Conservation (phyloP, 2,329 filamentous ascomycete genomes). For the Colletotrichum sp. region DNA sequence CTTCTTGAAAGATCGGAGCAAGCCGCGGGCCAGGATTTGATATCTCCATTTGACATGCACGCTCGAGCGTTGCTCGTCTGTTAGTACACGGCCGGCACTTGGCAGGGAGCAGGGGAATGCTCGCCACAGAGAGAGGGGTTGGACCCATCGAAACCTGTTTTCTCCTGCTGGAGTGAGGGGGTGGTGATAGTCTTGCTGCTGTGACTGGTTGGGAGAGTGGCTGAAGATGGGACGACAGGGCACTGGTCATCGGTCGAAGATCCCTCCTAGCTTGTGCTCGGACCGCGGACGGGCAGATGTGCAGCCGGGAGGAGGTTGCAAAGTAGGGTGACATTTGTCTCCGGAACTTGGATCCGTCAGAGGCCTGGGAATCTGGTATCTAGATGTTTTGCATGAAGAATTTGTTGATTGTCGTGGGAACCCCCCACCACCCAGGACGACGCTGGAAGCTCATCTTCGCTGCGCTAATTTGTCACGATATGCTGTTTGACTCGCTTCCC, state of each 20-base stretch:
- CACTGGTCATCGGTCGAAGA: not conserved
- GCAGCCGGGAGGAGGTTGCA: not conserved
- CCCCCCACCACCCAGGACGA: not conserved
- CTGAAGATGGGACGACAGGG: constrained; percentile 1
- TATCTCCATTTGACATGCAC: not conserved
- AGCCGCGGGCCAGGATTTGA: not conserved
- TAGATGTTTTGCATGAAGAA: not conserved
- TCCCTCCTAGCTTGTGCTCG: constrained; percentile 5
- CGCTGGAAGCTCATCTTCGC: not conserved
- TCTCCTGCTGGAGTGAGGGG: not conserved
- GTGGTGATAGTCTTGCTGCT: not conserved
- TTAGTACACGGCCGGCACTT: not conserved
- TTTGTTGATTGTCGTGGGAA: not conserved
- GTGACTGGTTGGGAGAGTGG: not conserved
- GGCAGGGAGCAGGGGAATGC: not conserved
- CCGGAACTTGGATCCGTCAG: not conserved
- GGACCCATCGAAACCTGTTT: constrained; percentile 12
- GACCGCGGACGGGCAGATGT: not conserved
- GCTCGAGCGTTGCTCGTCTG: constrained; percentile 4
- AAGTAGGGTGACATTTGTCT: constrained; percentile 3
- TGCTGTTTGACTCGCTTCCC: not conserved
- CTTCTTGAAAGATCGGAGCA: not conserved
- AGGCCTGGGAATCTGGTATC: not conserved
- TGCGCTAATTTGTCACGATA: constrained; percentile 2
- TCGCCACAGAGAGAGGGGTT: not conserved